Evolutionary conservation across 2,329 filamentous ascomycete genomes (phyloP), one percentile per base, ranked within the genome.

Genomic region (Zymoseptoria crescenta): DNA sequence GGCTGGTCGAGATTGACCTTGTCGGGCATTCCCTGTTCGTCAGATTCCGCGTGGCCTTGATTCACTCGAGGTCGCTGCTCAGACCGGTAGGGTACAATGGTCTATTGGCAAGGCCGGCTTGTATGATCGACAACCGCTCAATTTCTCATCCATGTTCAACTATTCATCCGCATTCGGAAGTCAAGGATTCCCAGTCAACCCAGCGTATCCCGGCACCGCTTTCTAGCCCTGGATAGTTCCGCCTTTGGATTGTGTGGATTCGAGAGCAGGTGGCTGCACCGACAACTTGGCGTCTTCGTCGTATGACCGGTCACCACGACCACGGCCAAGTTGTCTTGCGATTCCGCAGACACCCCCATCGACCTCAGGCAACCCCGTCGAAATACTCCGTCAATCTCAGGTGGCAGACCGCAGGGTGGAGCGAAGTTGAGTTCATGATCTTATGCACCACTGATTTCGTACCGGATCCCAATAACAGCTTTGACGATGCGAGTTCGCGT

Each of bases 401-500:
- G 35, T 16, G 35, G 35, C 16, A 45, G n/a, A 16, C 35, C 35
- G 16, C 35, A 45, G 35, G 35, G 13, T 45, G 35, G 35, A 4
- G n/a, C n/a, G 35, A 45, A 45, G 35, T 45, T 7, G 35, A 45
- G 3, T 45, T 45, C 35, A 13, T 60, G 62, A 65, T 61, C 61
- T 60, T 54, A 56, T 53, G 41, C 59, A 60, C 60, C 61, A 69
- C 35, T 62, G 59, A 56, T 65, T 64, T 16, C 67, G 67, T 8
- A 72, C 69, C 8, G 69, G 69, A 61, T 72, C 69, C 69, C 69
- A 72, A 56, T 71, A 71, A 27, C 65, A 64, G 50, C 60, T 66
- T 41, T 64, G 60, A 29, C 64, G 64, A 27, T 65, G 59, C 49
- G 56, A 27, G 55, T 53, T 57, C 29, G 52, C 51, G 48, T 35